Evolutionary conservation across 306 rosid species (phyloP).

Genomic region (Potentilla sterilis): DNA sequence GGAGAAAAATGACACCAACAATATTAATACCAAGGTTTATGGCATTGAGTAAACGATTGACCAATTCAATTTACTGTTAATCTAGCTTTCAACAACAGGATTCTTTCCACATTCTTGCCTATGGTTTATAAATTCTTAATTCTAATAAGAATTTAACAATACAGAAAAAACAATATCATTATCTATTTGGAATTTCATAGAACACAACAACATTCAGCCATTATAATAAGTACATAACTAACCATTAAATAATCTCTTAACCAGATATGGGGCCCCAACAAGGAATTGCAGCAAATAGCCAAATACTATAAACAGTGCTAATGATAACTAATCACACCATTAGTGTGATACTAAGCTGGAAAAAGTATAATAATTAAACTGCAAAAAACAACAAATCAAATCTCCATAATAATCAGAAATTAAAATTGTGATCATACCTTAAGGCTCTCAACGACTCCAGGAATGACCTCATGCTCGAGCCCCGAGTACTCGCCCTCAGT

Average conservation of each 20-base stretch:
- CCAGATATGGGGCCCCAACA: neutral
- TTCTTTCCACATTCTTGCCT: neutral
- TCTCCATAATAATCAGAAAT: neutral
- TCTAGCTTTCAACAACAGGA: neutral
- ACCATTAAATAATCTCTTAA: neutral
- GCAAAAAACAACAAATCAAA: neutral
- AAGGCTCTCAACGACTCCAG: constrained; percentile 91
- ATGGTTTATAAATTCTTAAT: too few species aligned
- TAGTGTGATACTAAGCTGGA: too few species aligned
- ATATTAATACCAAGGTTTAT: too few species aligned
- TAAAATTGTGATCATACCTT: constrained; percentile 37
- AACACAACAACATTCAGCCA: neutral
- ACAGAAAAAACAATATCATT: neutral
- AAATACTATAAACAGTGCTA: neutral
- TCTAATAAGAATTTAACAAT: too few species aligned
- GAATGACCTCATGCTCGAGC: constrained; percentile 87
- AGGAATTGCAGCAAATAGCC: neutral
- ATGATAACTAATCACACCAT: neutral
- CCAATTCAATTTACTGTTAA: neutral
- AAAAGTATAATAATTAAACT: neutral
- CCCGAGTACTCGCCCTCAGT: constrained; percentile 91
- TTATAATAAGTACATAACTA: neutral
- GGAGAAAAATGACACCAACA: neutral
- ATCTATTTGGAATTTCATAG: neutral
- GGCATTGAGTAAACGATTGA: neutral